A percentile compares a stretch with the other conserved stretches of the same genome.
Conservation (phyloP, 73 alveolate species). For the Paramecium caudatum region DNA sequence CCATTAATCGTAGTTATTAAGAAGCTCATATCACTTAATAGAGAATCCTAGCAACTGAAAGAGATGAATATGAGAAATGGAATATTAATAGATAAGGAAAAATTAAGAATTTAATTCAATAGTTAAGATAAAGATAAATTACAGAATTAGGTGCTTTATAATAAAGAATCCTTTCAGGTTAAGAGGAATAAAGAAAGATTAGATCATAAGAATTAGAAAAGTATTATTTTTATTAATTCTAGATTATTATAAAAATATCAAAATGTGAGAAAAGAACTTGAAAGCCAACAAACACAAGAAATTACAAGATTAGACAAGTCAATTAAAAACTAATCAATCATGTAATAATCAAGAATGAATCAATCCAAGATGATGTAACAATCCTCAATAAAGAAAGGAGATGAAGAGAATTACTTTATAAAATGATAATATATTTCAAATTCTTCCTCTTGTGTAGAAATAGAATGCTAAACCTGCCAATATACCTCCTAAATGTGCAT, state of each 20-base stretch:
- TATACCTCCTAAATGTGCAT: conserved; percentile 27
- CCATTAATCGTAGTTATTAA: not conserved
- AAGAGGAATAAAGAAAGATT: conserved; percentile 23
- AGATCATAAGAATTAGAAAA: not conserved
- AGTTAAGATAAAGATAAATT: conserved; percentile 6
- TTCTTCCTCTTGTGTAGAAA: conserved; percentile 54
- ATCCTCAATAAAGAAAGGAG: too few relatives aligned
- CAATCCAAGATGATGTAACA: too few relatives aligned
- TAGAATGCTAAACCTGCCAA: conserved; percentile 33
- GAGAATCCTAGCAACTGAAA: conserved; percentile 12
- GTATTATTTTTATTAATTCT: not conserved
- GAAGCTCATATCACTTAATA: conserved; percentile 55
- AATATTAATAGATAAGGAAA: not conserved
- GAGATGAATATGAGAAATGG: conserved; percentile 46
- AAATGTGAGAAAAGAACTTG: conserved; percentile 40
- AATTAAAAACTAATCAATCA: conserved; percentile 36
- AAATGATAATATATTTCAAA: conserved; percentile 7
- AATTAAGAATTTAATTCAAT: conserved; percentile 15
- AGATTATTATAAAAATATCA: conserved; percentile 24
- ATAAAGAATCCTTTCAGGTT: conserved; percentile 11
- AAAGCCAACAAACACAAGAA: conserved; percentile 27
- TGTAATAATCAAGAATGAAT: too few relatives aligned
- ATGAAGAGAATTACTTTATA: not conserved
- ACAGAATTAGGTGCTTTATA: conserved; percentile 40
- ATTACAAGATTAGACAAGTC: conserved; percentile 9